Base-by-base conservation (phyloP, 2,329 filamentous ascomycete genomes). In the Alternaria longipes region DNA sequence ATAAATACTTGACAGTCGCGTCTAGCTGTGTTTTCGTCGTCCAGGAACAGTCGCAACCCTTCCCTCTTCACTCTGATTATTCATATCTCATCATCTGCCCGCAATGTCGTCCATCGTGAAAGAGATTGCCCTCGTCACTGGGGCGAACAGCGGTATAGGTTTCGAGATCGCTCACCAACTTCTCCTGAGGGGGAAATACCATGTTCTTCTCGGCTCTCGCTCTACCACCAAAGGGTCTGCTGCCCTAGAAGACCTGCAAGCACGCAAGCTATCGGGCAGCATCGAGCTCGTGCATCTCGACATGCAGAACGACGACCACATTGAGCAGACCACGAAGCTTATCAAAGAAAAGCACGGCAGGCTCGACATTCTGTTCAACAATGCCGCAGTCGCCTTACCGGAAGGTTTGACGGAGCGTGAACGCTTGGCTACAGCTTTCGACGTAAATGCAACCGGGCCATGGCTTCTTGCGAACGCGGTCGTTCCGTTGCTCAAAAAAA, bases 91-190 rank as follows among this genome's bases (percentile, higher is more conserved):
- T n/a, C 0, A 38, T n/a, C 16, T 16, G 16, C 41, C 8, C 41
- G 18, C n/a, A 58, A 72, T 71, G 68, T 16, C 65, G 28, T 54
- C 63, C 12, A 3, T 56, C 20, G 54, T 55, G 1, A 77, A 78
- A 57, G 71, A 70, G 5, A 71, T 80, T 18, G 70, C 75, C n/a
- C 68, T 79, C 1, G 65, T 80, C 50, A 80, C 78, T 3, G 78
- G 78, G 8, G 81, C 78, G 22, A 85, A 82, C 65, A 79, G 78
- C 54, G 84, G 84, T 54, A 84, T 86, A 26, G 84, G 84, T 30
- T 81, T 80, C 60, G 83, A 83, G 57, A 77, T 82, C 9, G 80
- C 79, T 7, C 74, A 76, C 52, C 72, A 79, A 38, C 75, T 80
- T 2, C 76, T 82, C 8, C 65, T 78, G 4, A 66, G 74, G 38